Percentiles rank a stretch among this genome's conserved stretches.
These are phyloP conservation scores for Stereum hirsutum DNA, from an alignment of 1,284 basidiomycete genomes.

Conservation along the genomic window DNA sequence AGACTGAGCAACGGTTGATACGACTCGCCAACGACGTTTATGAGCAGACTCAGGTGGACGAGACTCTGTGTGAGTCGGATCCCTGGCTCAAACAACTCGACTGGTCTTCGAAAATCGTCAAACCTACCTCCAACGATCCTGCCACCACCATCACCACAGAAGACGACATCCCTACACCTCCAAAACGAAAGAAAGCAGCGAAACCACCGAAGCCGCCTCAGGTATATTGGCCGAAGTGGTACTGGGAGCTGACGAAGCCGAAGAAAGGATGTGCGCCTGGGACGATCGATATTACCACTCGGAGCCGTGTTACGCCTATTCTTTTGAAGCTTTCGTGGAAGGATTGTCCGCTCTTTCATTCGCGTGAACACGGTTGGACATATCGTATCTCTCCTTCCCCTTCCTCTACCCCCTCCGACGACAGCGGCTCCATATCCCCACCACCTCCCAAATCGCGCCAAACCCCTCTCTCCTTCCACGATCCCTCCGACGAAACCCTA, in stretches of 20 bases:
- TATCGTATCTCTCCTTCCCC: conserved; percentile 59
- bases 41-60: conserved; percentile 9
- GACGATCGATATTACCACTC: conserved; percentile 79
- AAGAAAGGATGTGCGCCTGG: conserved; percentile 57
- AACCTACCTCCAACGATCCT: background rate
- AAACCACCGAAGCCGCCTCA: conserved; percentile 29
- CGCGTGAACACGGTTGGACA: conserved; percentile 87
- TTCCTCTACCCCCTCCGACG: conserved; percentile 23
- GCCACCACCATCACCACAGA: background rate
- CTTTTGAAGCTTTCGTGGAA: conserved; percentile 87
- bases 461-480: conserved; percentile 43
- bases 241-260: conserved; percentile 81
- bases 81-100: conserved; percentile 63
- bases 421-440: too few relatives aligned
- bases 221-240: conserved; percentile 86
- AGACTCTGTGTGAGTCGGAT: conserved; percentile 23
- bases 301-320: conserved; percentile 78
- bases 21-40: conserved; percentile 27
- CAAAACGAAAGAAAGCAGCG: conserved; percentile 13
- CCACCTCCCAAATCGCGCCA: too few relatives aligned
- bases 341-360: conserved; percentile 80
- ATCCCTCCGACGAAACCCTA: conserved; percentile 51
- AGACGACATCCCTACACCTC: conserved; percentile 6
- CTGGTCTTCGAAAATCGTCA: conserved; percentile 30
- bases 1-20: conserved; percentile 23